Base-by-base conservation (phyloP, 116 monocot species). In the Iris pallida region DNA sequence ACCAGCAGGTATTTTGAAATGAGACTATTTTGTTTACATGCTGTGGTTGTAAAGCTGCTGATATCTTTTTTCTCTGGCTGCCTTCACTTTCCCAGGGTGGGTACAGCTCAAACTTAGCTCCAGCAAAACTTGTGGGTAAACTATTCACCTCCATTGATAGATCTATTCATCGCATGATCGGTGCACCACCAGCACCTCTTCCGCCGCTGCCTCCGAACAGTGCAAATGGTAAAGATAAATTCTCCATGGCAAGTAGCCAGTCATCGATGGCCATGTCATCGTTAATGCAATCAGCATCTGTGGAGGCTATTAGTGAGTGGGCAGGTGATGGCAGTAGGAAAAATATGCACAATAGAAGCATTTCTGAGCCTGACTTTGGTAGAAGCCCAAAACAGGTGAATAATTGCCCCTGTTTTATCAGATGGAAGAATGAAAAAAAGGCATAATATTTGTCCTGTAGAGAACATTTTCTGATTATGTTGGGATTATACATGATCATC, bases 301-400 rank as follows among this genome's bases (percentile, higher is more conserved):
- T 78, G 16, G 92, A 88, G 60, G 62, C 74, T 1, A 87, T 92
- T 4, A 89, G 71, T 81, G 82, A 90, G 40, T 83, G 78, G 87
- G 59, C 75, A 53, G 81, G 73, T 63, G 79, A 83, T 63, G 63
- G 64, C 45, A 75, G 56, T 30, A 72, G 72, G 77, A 85, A 75
- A 47, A 71, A 48, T 11, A 77, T 81, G 68, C 89, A 83, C 42
- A 87, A 72, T 43, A 82, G 92, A 73, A 98, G 92, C 73, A 64
- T 83, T 47, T 98, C 98, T 46, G 98, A 98, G 76, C 93, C 98
- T 44, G 80, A 98, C 69, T 92, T 98, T 80, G 83, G 83, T 55
- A 83, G 87, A 78, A 86, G 53, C 46, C 68, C 85, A 62, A 80
- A 80, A 61, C 76, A 81, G 86, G 86, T 86, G 52, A 53, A 18